Conservation (phyloP, 371 early-diverging fungal species). For the Caulochytrium protostelioides region DNA sequence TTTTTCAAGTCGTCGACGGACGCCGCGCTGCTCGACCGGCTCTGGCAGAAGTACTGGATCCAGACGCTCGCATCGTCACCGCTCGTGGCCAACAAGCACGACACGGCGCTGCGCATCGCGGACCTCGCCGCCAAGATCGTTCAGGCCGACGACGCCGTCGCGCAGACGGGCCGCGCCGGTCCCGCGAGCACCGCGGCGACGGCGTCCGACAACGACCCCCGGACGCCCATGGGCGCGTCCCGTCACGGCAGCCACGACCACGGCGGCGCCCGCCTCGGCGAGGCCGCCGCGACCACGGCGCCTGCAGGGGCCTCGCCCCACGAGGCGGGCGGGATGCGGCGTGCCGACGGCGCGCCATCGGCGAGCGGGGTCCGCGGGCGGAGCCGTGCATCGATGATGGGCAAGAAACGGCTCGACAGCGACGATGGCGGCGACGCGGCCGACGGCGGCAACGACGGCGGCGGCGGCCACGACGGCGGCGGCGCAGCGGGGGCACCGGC, state of each 20-base stretch:
- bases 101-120: conserved; percentile 47
- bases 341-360: no score
- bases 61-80: conserved; percentile 78
- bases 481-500: no score
- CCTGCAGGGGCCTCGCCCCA: conserved; percentile 32
- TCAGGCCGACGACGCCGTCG: conserved; percentile 40
- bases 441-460: neutral
- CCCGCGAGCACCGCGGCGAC: neutral
- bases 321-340: no score
- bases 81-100: conserved; percentile 69
- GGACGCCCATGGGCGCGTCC: no score
- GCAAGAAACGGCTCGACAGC: no score
- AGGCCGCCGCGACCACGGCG: conserved; percentile 15
- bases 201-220: no score
- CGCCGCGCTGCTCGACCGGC: conserved; percentile 54
- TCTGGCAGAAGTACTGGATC: conserved; percentile 95
- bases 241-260: no score
- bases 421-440: no score
- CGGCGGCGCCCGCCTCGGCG: no score
- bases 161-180: conserved; percentile 7
- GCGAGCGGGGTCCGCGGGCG: no score
- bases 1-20: conserved; percentile 86
- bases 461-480: neutral
- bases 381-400: no score
- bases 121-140: conserved; percentile 66